Evolutionary conservation across 2,329 filamentous ascomycete genomes (phyloP).

Genomic region (Chrysosporium keratinophilum): DNA sequence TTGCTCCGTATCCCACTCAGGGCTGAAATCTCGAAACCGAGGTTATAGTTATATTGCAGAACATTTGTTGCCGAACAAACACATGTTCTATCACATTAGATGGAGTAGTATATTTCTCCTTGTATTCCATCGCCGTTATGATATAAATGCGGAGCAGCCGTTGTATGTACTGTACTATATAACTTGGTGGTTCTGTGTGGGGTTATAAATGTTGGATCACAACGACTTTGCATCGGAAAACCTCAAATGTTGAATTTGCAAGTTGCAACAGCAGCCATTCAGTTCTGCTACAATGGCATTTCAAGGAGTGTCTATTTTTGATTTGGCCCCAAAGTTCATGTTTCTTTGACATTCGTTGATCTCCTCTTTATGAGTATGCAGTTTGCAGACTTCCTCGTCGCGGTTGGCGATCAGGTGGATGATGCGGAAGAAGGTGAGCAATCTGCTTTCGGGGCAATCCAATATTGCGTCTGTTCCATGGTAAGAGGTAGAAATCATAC

Average conservation of each 20-base stretch:
- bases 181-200: no score
- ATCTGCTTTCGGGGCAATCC: conserved; percentile 22
- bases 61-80: no score
- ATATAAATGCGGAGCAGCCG: no score
- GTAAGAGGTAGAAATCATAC: conserved; percentile 40
- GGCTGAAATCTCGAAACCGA: not conserved
- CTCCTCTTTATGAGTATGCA: conserved; percentile 12
- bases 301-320: not conserved
- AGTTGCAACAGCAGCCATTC: not conserved
- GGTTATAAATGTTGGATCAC: no score
- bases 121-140: no score
- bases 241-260: no score
- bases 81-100: no score
- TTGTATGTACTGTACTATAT: no score
- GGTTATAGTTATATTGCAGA: no score
- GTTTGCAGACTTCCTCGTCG: conserved; percentile 18
- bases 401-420: conserved; percentile 21
- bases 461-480: conserved; percentile 12
- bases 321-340: conserved; percentile 4
- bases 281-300: not conserved
- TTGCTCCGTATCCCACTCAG: not conserved
- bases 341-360: conserved; percentile 2
- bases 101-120: no score
- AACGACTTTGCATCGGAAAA: no score
- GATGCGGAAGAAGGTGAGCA: conserved; percentile 44